Conservation (phyloP, 495 filamentous ascomycete species). For the Pyrenopolyporus hunteri region DNA sequence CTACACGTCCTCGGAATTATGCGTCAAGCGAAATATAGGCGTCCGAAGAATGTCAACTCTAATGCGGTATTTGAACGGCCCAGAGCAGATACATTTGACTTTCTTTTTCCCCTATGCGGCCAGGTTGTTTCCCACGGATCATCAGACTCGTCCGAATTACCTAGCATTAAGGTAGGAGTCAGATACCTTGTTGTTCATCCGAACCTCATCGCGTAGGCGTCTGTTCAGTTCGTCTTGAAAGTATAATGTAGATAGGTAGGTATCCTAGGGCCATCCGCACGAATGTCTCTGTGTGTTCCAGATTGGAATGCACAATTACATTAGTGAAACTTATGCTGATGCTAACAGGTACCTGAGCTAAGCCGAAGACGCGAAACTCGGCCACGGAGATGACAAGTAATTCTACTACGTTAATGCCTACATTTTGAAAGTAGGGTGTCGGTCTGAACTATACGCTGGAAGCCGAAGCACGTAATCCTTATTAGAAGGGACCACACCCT, state of each 20-base stretch:
- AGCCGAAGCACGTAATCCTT: background rate
- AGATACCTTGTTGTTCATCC: background rate
- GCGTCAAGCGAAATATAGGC: background rate
- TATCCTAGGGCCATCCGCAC: background rate
- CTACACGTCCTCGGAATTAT: background rate
- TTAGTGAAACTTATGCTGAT: background rate
- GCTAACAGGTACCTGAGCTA: background rate
- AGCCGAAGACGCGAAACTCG: background rate
- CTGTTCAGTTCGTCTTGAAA: background rate
- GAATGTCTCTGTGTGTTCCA: background rate
- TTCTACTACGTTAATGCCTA: background rate
- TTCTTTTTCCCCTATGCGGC: slow-evolving; percentile 14
- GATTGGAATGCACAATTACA: background rate
- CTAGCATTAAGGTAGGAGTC: background rate
- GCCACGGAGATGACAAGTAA: background rate
- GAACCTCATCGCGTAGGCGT: background rate
- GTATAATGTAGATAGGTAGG: background rate
- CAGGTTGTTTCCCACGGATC: slow-evolving; percentile 5
- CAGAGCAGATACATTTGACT: slow-evolving; percentile 12
- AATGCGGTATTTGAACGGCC: background rate
- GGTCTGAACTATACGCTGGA: background rate
- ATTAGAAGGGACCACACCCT: background rate
- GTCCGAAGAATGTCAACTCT: slow-evolving; percentile 21
- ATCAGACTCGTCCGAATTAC: slow-evolving; percentile 9
- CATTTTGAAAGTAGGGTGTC: too few species aligned